Conservation (phyloP, 2,329 filamentous ascomycete species). For the Paecilomyces sp. region DNA sequence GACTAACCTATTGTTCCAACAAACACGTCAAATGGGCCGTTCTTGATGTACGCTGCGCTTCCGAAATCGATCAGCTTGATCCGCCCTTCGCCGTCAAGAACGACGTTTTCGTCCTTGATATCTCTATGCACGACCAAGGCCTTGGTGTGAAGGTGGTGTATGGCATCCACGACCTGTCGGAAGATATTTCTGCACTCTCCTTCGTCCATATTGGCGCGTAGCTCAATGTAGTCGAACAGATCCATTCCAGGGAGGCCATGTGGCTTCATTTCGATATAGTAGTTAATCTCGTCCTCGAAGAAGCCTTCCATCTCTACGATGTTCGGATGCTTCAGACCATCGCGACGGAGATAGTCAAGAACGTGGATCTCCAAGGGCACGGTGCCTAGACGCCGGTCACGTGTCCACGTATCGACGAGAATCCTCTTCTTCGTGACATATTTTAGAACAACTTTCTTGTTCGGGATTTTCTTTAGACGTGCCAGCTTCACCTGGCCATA, state of each 20-base stretch:
- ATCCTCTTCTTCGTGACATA: conserved; percentile 97
- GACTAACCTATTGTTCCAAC: conserved; percentile 90
- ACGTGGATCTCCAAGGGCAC: conserved; percentile 97
- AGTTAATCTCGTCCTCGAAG: conserved; percentile 64
- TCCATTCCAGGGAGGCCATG: conserved; percentile 97
- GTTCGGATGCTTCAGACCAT: conserved; percentile 56
- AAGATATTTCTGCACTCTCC: conserved; percentile 91
- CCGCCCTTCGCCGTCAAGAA: conserved; percentile 87
- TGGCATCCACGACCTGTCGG: conserved; percentile 78
- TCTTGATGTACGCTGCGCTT: conserved; percentile 96
- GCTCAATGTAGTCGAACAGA: conserved; percentile 96
- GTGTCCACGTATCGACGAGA: conserved; percentile 95
- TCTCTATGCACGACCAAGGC: conserved; percentile 92
- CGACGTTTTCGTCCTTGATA: conserved; percentile 98
- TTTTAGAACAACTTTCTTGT: conserved; percentile 86
- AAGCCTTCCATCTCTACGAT: conserved; percentile 65
- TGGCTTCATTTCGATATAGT: conserved; percentile 96
- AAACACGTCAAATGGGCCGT: conserved; percentile 96
- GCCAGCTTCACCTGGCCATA: conserved; percentile 97
- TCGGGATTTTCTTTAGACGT: conserved; percentile 67
- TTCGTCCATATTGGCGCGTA: conserved; percentile 94
- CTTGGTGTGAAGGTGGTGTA: conserved; percentile 86
- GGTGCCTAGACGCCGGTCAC: conserved; percentile 84
- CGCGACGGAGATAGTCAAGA: conserved; percentile 79
- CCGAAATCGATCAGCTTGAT: conserved; percentile 99